These are phyloP conservation scores for Xylariaceae sp. DNA, from an alignment of 2,329 filamentous ascomycete species.

Conservation along the genomic window DNA sequence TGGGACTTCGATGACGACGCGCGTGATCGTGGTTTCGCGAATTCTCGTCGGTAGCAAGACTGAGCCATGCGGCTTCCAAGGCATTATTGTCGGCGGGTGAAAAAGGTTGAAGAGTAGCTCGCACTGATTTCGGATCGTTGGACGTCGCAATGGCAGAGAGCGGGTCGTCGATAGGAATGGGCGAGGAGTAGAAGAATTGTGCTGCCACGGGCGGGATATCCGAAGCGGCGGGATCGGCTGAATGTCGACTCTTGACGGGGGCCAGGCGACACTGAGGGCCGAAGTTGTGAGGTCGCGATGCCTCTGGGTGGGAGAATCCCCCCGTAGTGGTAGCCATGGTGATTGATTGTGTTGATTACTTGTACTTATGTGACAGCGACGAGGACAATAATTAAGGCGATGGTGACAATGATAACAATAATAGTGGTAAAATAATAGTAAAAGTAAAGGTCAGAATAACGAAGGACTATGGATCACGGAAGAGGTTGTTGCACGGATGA, in stretches of 20 bases:
- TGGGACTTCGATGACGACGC: slow-evolving; percentile 31
- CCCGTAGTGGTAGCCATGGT: slow-evolving; percentile 24
- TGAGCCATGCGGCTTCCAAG: slow-evolving; percentile 72
- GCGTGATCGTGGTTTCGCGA: slow-evolving; percentile 43
- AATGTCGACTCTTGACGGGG: slow-evolving; percentile 39
- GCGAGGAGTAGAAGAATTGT: slow-evolving; percentile 82
- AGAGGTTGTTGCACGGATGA: neutral
- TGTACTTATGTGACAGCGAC: neutral
- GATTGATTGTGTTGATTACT: slow-evolving; percentile 3
- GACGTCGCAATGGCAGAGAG: slow-evolving; percentile 57
- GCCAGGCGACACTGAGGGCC: slow-evolving; percentile 55
- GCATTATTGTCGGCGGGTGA: slow-evolving; percentile 72
- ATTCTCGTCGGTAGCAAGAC: slow-evolving; percentile 48
- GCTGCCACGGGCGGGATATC: slow-evolving; percentile 56
- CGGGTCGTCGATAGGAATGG: slow-evolving; percentile 80
- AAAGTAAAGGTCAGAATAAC: neutral
- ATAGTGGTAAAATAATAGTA: neutral
- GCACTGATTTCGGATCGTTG: slow-evolving; percentile 47
- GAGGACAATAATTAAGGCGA: neutral
- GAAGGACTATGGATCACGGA: slow-evolving; percentile 3
- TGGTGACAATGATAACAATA: neutral
- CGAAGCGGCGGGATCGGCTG: slow-evolving; percentile 34
- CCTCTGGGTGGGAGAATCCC: slow-evolving; percentile 19
- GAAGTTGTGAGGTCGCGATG: slow-evolving; percentile 47
- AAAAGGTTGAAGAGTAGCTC: slow-evolving; percentile 68